These are phyloP conservation scores for Penicillium sp. DNA, from an alignment of 2,329 filamentous ascomycete species.

Conservation along the genomic window DNA sequence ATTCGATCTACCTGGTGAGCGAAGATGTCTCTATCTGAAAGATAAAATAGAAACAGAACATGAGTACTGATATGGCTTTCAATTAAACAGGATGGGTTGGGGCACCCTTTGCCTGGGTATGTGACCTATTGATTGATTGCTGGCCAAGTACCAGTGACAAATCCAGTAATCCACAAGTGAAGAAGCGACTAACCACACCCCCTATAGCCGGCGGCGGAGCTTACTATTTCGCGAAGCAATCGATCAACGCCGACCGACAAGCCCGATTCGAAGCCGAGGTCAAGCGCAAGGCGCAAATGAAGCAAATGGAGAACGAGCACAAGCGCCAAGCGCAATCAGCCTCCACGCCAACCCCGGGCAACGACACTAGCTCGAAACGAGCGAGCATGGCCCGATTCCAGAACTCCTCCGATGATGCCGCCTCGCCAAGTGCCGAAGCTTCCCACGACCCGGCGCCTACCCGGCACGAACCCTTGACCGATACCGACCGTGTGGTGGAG, in stretches of 20 bases:
- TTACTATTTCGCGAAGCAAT: slow-evolving; percentile 93
- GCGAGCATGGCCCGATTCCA: slow-evolving; percentile 33
- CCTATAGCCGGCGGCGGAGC: slow-evolving; percentile 76
- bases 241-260: slow-evolving; percentile 86
- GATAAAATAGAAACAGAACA: neutral
- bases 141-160: neutral
- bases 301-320: slow-evolving; percentile 38
- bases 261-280: slow-evolving; percentile 69
- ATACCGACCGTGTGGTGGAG: slow-evolving; percentile 64
- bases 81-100: slow-evolving; percentile 76
- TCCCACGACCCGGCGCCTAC: slow-evolving; percentile 81
- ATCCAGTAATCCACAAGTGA: neutral
- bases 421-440: slow-evolving; percentile 70
- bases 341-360: slow-evolving; percentile 21
- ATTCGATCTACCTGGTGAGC: slow-evolving; percentile 60
- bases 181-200: slow-evolving; percentile 7
- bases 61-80: slow-evolving; percentile 20
- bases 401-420: slow-evolving; percentile 48
- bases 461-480: slow-evolving; percentile 72
- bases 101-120: slow-evolving; percentile 80
- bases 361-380: slow-evolving; percentile 37
- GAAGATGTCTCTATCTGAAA: slow-evolving; percentile 3
- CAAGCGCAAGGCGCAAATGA: slow-evolving; percentile 52
- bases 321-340: slow-evolving; percentile 30
- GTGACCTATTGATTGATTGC: slow-evolving; percentile 28